These are phyloP conservation scores for Xylariaceae sp. DNA, from an alignment of 2,329 filamentous ascomycete genomes.

Conservation along the genomic window DNA sequence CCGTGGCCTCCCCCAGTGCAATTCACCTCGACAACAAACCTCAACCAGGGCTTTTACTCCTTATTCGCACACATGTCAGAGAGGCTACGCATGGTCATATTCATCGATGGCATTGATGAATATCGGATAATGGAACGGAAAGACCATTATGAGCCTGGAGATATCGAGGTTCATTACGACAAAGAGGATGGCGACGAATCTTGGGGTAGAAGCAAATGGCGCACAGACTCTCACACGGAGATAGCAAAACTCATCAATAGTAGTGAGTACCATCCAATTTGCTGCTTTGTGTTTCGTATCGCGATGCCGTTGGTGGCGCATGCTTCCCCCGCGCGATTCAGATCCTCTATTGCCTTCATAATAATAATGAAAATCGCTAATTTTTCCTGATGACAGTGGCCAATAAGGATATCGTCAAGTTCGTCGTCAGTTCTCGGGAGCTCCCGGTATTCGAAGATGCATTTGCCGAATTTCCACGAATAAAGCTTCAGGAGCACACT, in stretches of 20 bases:
- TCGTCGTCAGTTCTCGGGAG: slow-evolving; percentile 29
- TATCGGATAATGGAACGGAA: slow-evolving; percentile 32
- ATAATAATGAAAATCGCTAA: too few relatives aligned
- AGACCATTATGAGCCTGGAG: slow-evolving; percentile 28
- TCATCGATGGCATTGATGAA: slow-evolving; percentile 31
- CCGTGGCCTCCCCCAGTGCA: slow-evolving; percentile 29
- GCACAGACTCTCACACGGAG: slow-evolving; percentile 28
- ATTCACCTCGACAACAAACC: slow-evolving; percentile 27
- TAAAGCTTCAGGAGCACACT: slow-evolving; percentile 28
- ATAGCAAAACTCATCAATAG: slow-evolving; percentile 26
- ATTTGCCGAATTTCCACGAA: slow-evolving; percentile 22
- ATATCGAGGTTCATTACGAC: slow-evolving; percentile 27
- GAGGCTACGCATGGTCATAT: slow-evolving; percentile 24
- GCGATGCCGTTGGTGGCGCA: neutral
- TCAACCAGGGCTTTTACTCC: slow-evolving; percentile 29
- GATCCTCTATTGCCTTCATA: too few relatives aligned
- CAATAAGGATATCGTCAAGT: slow-evolving; percentile 27
- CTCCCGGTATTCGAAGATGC: slow-evolving; percentile 27
- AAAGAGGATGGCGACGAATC: slow-evolving; percentile 27
- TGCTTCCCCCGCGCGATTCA: neutral
- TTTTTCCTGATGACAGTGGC: slow-evolving; percentile 11
- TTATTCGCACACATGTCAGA: slow-evolving; percentile 30
- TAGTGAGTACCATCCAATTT: neutral
- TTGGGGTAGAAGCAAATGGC: slow-evolving; percentile 31
- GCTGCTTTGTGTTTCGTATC: neutral